Evolutionary conservation across 78 protist genomes (phyloP).

Genomic region (Diacronema lutheri): DNA sequence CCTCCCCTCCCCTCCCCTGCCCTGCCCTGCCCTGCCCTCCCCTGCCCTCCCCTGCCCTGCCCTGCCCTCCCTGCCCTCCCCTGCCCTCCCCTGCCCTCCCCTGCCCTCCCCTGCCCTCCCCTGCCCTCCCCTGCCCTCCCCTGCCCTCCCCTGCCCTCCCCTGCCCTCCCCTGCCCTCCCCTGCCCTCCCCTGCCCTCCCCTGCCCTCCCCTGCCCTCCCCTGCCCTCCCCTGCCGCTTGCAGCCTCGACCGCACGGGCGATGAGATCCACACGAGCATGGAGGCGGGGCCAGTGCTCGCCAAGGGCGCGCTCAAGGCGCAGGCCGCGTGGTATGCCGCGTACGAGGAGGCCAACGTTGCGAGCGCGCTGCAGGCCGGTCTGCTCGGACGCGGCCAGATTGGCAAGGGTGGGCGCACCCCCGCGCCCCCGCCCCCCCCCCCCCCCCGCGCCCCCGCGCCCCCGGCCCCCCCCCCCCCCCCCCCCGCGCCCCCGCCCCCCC

Average conservation of each 20-base stretch:
- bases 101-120: too few species aligned
- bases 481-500: too few species aligned
- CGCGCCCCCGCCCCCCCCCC: neutral
- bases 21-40: too few species aligned
- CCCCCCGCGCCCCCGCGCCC: neutral
- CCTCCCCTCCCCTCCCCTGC: too few species aligned
- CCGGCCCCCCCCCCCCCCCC: neutral
- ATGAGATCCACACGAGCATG: slow-evolving; percentile 55
- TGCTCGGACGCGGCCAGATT: slow-evolving; percentile 31
- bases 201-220: too few species aligned
- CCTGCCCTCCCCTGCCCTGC: too few species aligned
- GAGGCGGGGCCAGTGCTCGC: slow-evolving; percentile 25
- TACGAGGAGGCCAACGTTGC: slow-evolving; percentile 52
- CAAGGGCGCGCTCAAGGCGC: slow-evolving; percentile 23
- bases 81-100: too few species aligned
- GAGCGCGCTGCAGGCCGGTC: neutral
- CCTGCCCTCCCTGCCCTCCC: too few species aligned
- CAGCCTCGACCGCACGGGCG: slow-evolving; percentile 50
- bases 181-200: too few species aligned
- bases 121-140: too few species aligned
- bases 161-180: too few species aligned
- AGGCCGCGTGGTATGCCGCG: slow-evolving; percentile 35
- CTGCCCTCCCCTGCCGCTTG: neutral
- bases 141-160: too few species aligned
- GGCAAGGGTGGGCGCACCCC: slow-evolving; percentile 31